A percentile compares a stretch with the other conserved stretches of the same genome.
These are phyloP conservation scores for Harringtonia aguacate DNA, from an alignment of 2,329 filamentous ascomycete genomes.

Conservation along the genomic window DNA sequence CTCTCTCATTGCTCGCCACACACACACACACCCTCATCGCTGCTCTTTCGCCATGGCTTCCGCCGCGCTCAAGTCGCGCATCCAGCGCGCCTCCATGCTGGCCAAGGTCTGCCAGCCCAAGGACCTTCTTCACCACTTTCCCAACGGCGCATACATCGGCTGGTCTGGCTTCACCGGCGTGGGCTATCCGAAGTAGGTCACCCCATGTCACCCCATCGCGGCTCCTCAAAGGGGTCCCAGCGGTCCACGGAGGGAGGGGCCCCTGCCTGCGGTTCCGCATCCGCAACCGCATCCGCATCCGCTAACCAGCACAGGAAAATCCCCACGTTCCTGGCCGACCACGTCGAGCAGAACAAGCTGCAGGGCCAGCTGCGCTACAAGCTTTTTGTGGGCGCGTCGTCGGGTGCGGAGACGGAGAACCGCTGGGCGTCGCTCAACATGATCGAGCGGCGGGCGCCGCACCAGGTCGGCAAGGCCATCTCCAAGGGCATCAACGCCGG, in stretches of 20 bases:
- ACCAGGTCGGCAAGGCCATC: constrained; percentile 86
- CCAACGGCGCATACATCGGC: constrained; percentile 75
- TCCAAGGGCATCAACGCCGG: constrained; percentile 85
- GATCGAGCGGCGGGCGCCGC: constrained; percentile 76
- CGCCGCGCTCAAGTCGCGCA: constrained; percentile 63
- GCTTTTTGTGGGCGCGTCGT: constrained; percentile 83
- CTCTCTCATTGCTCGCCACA: not conserved
- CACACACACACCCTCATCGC: not conserved
- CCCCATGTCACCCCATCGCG: not conserved
- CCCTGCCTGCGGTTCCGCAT: constrained; percentile 1
- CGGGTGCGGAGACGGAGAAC: constrained; percentile 83
- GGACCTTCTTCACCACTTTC: constrained; percentile 71
- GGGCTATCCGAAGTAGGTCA: constrained; percentile 72
- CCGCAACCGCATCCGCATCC: too few species aligned
- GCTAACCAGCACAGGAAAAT: constrained; percentile 59
- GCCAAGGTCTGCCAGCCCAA: constrained; percentile 71
- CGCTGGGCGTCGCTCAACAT: constrained; percentile 83
- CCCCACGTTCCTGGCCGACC: constrained; percentile 72
- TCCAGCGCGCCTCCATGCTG: constrained; percentile 66
- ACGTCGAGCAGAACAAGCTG: constrained; percentile 78
- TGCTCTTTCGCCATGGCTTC: constrained; percentile 40
- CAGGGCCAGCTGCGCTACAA: constrained; percentile 79
- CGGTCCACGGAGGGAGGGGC: too few species aligned
- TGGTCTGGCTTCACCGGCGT: constrained; percentile 91
- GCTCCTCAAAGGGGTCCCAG: too few species aligned